Conservation (phyloP, 768 basidiomycete species). For the Sarcomyxa edulis region DNA sequence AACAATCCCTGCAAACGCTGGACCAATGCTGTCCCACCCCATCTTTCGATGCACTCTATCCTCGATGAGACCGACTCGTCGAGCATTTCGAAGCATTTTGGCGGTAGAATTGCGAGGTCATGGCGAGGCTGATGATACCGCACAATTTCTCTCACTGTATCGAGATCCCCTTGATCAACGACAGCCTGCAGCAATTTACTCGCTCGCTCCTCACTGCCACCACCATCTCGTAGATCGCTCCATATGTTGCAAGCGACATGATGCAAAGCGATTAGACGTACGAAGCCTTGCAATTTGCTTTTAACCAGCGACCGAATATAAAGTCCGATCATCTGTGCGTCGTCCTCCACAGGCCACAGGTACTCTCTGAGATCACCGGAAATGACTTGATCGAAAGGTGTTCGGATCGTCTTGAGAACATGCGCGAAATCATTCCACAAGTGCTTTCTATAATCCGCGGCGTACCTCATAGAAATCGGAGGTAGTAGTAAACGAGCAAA, state of each 20-base stretch:
- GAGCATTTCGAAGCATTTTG: conserved; percentile 39
- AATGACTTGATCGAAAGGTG: conserved; percentile 45
- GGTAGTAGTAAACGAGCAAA: conserved; percentile 77
- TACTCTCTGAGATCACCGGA: conserved; percentile 52
- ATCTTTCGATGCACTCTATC: conserved; percentile 16
- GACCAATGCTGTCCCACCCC: conserved; percentile 11
- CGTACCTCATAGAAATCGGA: conserved; percentile 70
- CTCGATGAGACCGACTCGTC: conserved; percentile 17
- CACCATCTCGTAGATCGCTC: conserved; percentile 46
- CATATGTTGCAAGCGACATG: conserved; percentile 76
- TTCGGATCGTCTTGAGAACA: conserved; percentile 54
- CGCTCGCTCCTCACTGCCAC: conserved; percentile 23
- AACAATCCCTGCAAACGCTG: conserved; percentile 10
- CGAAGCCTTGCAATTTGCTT: conserved; percentile 46
- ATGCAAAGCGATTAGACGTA: conserved; percentile 67
- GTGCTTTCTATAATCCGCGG: conserved; percentile 77
- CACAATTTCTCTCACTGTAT: conserved; percentile 48
- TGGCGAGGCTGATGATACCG: conserved; percentile 46
- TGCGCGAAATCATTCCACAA: conserved; percentile 80
- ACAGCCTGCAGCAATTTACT: conserved; percentile 47
- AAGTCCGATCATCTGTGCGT: conserved; percentile 54
- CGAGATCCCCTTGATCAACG: conserved; percentile 40
- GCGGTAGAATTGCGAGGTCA: conserved; percentile 36
- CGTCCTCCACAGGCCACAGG: conserved; percentile 66
- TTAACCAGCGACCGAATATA: conserved; percentile 56